Evolutionary conservation across 768 basidiomycete species (phyloP), one percentile per base, ranked within the genome.

Genomic region (Tylopilus plumbeoviolaceoides): DNA sequence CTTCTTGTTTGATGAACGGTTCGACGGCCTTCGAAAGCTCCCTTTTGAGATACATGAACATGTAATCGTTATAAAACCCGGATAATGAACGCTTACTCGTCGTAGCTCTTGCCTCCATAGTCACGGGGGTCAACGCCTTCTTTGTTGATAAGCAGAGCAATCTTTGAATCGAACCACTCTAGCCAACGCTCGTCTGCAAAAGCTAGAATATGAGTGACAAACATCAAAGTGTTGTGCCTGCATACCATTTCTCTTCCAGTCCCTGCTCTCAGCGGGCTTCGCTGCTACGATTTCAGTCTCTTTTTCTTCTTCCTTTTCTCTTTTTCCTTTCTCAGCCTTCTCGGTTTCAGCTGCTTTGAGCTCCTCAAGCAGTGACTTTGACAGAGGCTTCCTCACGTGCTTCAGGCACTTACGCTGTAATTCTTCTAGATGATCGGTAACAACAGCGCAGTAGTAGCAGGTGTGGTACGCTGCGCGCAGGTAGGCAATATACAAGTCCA

Each of bases 401-500:
- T 85, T 85, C 62, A 97, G 76, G 78, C 95, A 98, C 75, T 93
- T 92, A 68, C 92, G 83, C 71, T 93, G 87, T 63, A 99, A 79
- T 77, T 97, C 93, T 74, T 99, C 97, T 70, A 89, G 73, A 75
- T 93, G 93, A 74, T 95, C 88, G 69, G 86, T 88, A 61, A 91
- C 82, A 67, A 91, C 85, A 63, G 88, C 86, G 78, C 97, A 99
- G 75, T 99, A 99, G 74, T 95, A 99, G 82, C 97, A 97, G 65
- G 91, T 85, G 80, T 92, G 81, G 73, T 88, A 94, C 50, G 90
- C 95, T 68, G 84, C 80, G 61, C 97, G 91, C 66, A 99, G 76
- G 73, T 97, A 98, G 47, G 88, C 86, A 70, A 98, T 77, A 72
- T 93, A 93, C 70, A 95, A 75, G 75, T 99, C 97, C 71, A 98